phyloP scores from a whole-genome alignment of 225 moss, liverwort and hornwort species.

The Physcomitrellopsis africana region DNA sequence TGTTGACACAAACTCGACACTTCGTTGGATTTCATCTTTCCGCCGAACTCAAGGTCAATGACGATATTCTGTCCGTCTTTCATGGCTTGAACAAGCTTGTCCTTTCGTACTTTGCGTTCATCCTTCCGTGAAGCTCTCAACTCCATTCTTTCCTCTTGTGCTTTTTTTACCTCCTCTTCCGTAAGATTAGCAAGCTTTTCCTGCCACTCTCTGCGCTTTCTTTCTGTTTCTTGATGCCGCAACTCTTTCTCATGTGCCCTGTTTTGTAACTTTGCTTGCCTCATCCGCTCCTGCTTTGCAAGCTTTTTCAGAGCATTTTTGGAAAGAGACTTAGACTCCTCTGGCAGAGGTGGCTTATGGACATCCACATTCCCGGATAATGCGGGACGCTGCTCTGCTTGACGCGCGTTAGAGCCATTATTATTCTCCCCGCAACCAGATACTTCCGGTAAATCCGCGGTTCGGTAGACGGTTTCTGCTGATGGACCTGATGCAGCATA shows the following conservation, averaged over 20 bases:
- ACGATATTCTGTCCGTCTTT: conserved; percentile 81
- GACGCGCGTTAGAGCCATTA: neutral
- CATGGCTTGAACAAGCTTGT: conserved; percentile 73
- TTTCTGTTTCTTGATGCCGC: conserved; percentile 72
- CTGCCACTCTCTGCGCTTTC: conserved; percentile 84
- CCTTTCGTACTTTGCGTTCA: conserved; percentile 68
- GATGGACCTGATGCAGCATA: conserved; percentile 34
- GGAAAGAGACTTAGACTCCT: conserved; percentile 59
- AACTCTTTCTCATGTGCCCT: conserved; percentile 75
- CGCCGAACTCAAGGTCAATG: conserved; percentile 89
- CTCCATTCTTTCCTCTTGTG: conserved; percentile 60
- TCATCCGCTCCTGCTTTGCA: conserved; percentile 68
- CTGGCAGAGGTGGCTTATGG: conserved; percentile 48
- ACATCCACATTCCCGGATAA: conserved; percentile 46
- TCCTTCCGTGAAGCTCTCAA: conserved; percentile 68
- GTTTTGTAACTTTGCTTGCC: conserved; percentile 62
- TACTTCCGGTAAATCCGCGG: too few relatives aligned
- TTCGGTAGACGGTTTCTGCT: conserved; percentile 24
- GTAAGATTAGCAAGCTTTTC: conserved; percentile 71
- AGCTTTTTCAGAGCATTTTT: conserved; percentile 78
- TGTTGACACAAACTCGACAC: conserved; percentile 89
- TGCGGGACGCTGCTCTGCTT: conserved; percentile 46
- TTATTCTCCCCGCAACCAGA: too few relatives aligned
- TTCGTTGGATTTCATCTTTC: conserved; percentile 86
- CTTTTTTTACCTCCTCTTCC: conserved; percentile 74